Evolutionary conservation across 768 basidiomycete genomes (phyloP), one percentile per base, ranked within the genome.

Genomic region (Sutorius australiensis): DNA sequence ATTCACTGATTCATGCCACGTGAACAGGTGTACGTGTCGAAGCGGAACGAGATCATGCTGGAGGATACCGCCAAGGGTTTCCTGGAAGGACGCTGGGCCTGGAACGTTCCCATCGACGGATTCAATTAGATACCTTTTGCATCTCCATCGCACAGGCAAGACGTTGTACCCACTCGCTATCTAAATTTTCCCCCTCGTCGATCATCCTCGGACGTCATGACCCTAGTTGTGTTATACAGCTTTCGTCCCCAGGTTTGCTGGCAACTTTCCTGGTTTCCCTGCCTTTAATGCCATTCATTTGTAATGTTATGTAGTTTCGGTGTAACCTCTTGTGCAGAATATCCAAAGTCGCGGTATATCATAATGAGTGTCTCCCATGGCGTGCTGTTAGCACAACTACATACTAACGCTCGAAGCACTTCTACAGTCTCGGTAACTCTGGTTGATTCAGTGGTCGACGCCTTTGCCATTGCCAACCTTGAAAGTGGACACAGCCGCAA

Each of bases 51-150:
- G 69, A 95, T 98, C 63, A 80, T 99, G 60, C 73, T 98, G 33
- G 92, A 95, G 62, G 97, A 98, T 69, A 98, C 95, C 0, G 89
- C 95, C 0, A 82, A 79, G 54, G 95, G 95, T 5, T 95, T 91
- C 73, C 68, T 84, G 38, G 94, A 97, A 46, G 89, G 83, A 10
- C 73, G 92, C 53, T 94, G 92, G 92, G 76, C 62, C 58, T 93
- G 90, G 92, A 92, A 92, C 64, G 74, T 73, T 3, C 19, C 70
- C 7, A 82, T 92, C 6, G 86, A 86, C 4, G 88, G 87, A 34
- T 87, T 89, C 58, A 87, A 88, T 34, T 71, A 63, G 57, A 69
- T 64, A 52, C 50, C 50, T 28, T 34, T 43, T 28, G 21, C 41
- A 43, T 48, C 42, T 31, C 7, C 27, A n/a, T 33, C 43, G n/a